Base-by-base conservation (phyloP, 2,329 filamentous ascomycete species). In the Colletotrichum limetticola region DNA sequence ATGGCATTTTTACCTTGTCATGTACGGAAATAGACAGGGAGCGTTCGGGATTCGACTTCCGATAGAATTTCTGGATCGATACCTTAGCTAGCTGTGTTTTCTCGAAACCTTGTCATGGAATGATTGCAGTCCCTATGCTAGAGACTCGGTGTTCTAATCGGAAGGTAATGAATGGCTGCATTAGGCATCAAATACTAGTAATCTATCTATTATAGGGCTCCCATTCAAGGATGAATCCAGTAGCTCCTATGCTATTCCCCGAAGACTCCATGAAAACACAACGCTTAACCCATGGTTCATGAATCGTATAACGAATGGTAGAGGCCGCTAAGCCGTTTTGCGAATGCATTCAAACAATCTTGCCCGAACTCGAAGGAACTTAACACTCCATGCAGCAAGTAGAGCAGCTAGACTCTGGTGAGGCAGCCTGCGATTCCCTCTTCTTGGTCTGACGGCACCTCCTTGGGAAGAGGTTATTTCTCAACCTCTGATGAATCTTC, bases 401-500 rank as follows among this genome's bases (percentile, higher is more conserved):
- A 28, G 65, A 58, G 52, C 66, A 71, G 19, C 22, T 52, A 5
- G 69, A 63, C 30, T 52, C 52, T 26, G 57, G 69, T 14, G 64
- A 62, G 5, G 24, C 22, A 26, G 57, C 28, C 58, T 68, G 58
- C 46, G 52, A 57, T 26, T 61, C 58, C 9, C 14, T 22, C 28
- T 56, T 59, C 52, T 30, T 57, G 24, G 35, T 42, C 5, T 49
- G 52, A 9, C 65, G 69, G 52, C 69, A 71, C 19, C 52, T 59
- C 22, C 52, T 37, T 5, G 69, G 65, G 52, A 68, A 63, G 26
- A 71, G 37, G 22, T 68, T 71, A 16, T 68, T 71, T 22, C 65
- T 57, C n/a, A 53, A 30, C 30, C 58, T 65, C 53, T 71, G 65
- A n/a, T 71, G 69, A 16, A 71, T 71, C 58, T 71, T 71, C n/a